Evolutionary conservation across 306 rosid genomes (phyloP), one percentile per base, ranked within the genome.

Genomic region (Cicer bijugum): DNA sequence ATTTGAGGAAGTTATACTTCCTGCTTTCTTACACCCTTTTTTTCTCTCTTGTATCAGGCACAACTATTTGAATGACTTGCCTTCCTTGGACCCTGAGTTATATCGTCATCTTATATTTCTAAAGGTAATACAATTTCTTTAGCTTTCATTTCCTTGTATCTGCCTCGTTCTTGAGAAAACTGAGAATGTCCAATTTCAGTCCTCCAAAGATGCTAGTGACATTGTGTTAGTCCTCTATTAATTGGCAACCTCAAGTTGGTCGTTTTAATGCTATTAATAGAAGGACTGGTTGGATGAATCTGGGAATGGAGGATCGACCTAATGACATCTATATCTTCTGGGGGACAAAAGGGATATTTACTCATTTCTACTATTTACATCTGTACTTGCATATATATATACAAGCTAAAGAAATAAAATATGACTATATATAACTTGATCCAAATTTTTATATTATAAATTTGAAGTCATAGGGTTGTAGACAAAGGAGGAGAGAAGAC

Each of bases 21-120:
- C 38, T 61, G 37, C 56, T 80, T 61, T 58, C 63, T 69, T 19
- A 58, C 71, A 75, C 58, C 63, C 42, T 44, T 55, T 67, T 23
- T 20, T 20, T 37, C 14, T 62, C 2, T 61, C 39, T 70, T 74
- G 44, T 62, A 51, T 56, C 83, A 94, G 99, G 90, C 84, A 88
- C 90, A 94, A 94, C 86, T 94, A 94, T 85, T 85, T 94, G 68
- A 94, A 94, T 81, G 97, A 94, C 76, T 85, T 94, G 86, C 99
- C 99, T 65, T 94, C 99, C 61, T 75, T 94, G 84, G 99, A 94
- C 77, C 96, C 92, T 35, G 99, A 94, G 72, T 84, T 94, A 80
- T 94, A 94, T 67, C 97, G 96, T 16, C 99, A 94, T 83, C 99
- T 94, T 81, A 91, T 94, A 68, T 94, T 94, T 86, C 83, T 94